Evolutionary conservation across 805 yeast species (phyloP).

Genomic region (Hanseniaspora guilliermondii): DNA sequence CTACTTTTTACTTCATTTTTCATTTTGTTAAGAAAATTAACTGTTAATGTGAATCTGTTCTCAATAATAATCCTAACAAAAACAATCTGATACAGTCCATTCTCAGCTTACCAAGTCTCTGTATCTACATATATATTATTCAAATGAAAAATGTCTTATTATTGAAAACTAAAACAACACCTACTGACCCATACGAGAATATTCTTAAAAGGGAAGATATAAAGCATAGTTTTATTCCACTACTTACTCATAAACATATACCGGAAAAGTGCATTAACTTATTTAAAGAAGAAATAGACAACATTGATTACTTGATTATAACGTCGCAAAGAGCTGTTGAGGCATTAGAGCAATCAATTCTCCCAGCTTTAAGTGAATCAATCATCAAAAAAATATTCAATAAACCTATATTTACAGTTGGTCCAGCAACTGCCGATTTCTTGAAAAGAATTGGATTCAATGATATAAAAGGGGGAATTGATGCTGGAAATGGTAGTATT

Average conservation of each 20-base stretch:
- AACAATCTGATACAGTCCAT: neutral
- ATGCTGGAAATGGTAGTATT: conserved; percentile 70
- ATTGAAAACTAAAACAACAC: conserved; percentile 60
- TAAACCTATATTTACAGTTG: conserved; percentile 71
- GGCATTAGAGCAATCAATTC: conserved; percentile 41
- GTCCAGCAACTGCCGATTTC: conserved; percentile 69
- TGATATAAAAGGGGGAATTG: conserved; percentile 55
- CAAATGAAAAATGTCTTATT: conserved; percentile 33
- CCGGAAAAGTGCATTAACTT: conserved; percentile 34
- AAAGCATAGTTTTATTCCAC: conserved; percentile 52
- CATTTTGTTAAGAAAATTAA: no score
- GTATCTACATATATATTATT: no score
- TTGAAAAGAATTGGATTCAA: conserved; percentile 50
- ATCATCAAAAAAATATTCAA: conserved; percentile 26
- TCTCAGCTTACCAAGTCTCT: neutral
- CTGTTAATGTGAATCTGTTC: no score
- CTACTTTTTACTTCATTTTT: no score
- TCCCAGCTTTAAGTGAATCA: conserved; percentile 18
- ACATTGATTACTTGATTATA: conserved; percentile 46
- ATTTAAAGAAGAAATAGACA: conserved; percentile 32
- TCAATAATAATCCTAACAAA: no score
- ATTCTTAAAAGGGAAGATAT: conserved; percentile 29
- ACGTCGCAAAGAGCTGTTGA: conserved; percentile 92
- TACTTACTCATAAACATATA: conserved; percentile 52
- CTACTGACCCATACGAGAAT: conserved; percentile 53